Evolutionary conservation across 2,329 filamentous ascomycete species (phyloP).

Genomic region (Rasamsonia emersonii): DNA sequence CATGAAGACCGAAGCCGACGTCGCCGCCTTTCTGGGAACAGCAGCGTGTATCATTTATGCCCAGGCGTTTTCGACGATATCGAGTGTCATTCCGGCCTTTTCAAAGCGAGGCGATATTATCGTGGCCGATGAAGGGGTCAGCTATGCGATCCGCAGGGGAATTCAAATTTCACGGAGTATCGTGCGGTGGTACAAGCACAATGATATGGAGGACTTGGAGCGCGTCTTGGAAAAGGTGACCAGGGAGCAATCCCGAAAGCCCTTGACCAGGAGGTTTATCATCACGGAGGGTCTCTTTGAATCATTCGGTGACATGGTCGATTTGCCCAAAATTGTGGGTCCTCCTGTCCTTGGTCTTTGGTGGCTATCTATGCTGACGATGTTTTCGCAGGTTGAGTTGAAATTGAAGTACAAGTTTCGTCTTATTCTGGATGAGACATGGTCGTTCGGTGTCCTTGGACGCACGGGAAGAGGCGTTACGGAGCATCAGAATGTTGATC

Average conservation of each 20-base stretch:
- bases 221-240: conserved; percentile 73
- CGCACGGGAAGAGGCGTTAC: conserved; percentile 86
- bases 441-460: conserved; percentile 91
- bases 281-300: conserved; percentile 95
- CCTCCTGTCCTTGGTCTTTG: conserved; percentile 1
- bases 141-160: conserved; percentile 89
- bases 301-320: conserved; percentile 71
- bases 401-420: conserved; percentile 98
- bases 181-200: conserved; percentile 90
- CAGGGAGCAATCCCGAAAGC: conserved; percentile 81
- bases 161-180: conserved; percentile 87
- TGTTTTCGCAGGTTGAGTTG: conserved; percentile 60
- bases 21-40: conserved; percentile 80
- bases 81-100: conserved; percentile 93
- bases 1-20: conserved; percentile 91
- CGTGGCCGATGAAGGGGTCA: conserved; percentile 86
- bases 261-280: conserved; percentile 84
- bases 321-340: conserved; percentile 75
- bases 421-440: conserved; percentile 92
- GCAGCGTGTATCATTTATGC: conserved; percentile 90
- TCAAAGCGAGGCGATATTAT: conserved; percentile 97
- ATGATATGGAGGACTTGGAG: conserved; percentile 90
- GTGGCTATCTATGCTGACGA: conserved; percentile 4
- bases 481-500: conserved; percentile 93
- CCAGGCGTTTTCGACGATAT: conserved; percentile 92